Conservation (phyloP, 495 filamentous ascomycete genomes). For the Collariella sp. region DNA sequence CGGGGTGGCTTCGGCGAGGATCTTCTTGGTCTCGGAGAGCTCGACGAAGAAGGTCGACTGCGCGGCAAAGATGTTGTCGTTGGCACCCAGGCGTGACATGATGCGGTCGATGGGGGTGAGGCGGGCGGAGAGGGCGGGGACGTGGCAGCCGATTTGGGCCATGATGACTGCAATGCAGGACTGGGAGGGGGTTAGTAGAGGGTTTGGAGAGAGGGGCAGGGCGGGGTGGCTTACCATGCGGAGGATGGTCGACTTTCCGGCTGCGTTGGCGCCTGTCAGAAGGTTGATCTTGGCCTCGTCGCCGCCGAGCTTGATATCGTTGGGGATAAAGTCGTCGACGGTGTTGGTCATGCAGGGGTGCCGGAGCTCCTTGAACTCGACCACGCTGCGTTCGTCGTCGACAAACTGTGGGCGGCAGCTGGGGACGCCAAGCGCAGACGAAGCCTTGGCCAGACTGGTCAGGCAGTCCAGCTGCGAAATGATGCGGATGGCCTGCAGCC, state of each 20-base stretch:
- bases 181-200: slow-evolving; percentile 22
- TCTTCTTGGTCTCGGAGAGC: slow-evolving; percentile 96
- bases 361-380: slow-evolving; percentile 86
- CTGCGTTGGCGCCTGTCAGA: slow-evolving; percentile 93
- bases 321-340: slow-evolving; percentile 93
- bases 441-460: slow-evolving; percentile 84
- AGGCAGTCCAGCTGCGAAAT: slow-evolving; percentile 91
- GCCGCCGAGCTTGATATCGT: slow-evolving; percentile 85
- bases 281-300: slow-evolving; percentile 73
- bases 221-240: slow-evolving; percentile 64
- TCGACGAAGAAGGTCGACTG: slow-evolving; percentile 99
- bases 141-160: slow-evolving; percentile 95
- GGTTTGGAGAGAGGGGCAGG: slow-evolving; percentile 3
- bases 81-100: slow-evolving; percentile 96
- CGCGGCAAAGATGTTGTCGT: slow-evolving; percentile 98
- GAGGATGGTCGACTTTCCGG: slow-evolving; percentile 96
- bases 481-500: slow-evolving; percentile 80
- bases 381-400: slow-evolving; percentile 69
- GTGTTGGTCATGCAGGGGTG: slow-evolving; percentile 89
- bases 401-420: slow-evolving; percentile 85
- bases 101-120: slow-evolving; percentile 92
- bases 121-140: slow-evolving; percentile 74
- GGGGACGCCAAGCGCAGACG: slow-evolving; percentile 69
- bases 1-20: slow-evolving; percentile 87
- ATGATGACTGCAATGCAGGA: slow-evolving; percentile 93